A percentile compares a stretch with the other conserved stretches of the same genome.
Conservation (phyloP, 495 filamentous ascomycete genomes). For the Neurospora tetrasperma region DNA sequence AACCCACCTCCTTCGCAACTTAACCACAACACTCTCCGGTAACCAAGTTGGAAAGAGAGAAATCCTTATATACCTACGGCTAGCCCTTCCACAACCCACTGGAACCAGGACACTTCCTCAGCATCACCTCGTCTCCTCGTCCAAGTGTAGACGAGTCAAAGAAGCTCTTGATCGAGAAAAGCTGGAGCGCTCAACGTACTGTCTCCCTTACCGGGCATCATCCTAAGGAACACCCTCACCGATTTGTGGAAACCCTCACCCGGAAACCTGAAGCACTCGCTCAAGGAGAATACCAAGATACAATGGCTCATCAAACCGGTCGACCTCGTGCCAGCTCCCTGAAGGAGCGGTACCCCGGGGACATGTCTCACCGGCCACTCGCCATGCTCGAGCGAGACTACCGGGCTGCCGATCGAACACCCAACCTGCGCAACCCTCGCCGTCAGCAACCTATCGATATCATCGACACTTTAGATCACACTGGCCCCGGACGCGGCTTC, state of each 20-base stretch:
- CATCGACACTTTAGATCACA: conserved; percentile 69
- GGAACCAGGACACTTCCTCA: conserved; percentile 24
- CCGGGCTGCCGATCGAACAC: conserved; percentile 50
- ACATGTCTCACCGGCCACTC: conserved; percentile 52
- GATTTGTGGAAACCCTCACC: conserved; percentile 8
- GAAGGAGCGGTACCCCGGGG: conserved; percentile 46
- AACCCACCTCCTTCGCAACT: conserved; percentile 9
- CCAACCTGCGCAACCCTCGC: conserved; percentile 42
- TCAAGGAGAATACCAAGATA: neutral
- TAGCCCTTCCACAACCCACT: conserved; percentile 14
- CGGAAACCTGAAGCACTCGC: conserved; percentile 6
- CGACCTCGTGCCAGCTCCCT: conserved; percentile 40
- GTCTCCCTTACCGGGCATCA: conserved; percentile 17
- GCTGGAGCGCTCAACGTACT: conserved; percentile 9
- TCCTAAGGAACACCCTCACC: conserved; percentile 13
- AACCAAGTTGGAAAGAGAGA: conserved; percentile 10
- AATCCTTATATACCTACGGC: conserved; percentile 12
- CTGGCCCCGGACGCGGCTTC: conserved; percentile 33
- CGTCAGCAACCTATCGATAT: conserved; percentile 60
- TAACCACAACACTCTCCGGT: neutral
- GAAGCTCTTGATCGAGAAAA: neutral
- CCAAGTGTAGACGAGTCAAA: conserved; percentile 6
- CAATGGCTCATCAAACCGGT: conserved; percentile 1
- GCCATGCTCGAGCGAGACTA: conserved; percentile 47
- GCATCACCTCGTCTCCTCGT: conserved; percentile 14